Evolutionary conservation across 371 early-diverging fungal genomes (phyloP).

Genomic region (Blakeslea trispora): DNA sequence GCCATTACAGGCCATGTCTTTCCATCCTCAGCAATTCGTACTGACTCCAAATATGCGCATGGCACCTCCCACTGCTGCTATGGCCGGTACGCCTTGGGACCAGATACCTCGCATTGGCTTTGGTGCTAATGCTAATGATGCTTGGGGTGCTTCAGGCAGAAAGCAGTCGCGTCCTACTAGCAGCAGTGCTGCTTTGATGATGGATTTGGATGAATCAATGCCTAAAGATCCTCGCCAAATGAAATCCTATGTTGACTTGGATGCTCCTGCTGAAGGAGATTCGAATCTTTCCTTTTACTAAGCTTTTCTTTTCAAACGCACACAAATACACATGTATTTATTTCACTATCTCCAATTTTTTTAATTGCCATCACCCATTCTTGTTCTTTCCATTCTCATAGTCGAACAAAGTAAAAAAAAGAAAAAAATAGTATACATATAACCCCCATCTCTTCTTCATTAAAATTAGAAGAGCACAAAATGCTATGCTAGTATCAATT

Average conservation of each 20-base stretch:
- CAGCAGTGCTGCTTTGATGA: constrained; percentile 13
- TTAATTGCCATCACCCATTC: background rate
- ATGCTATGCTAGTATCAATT: too few relatives aligned
- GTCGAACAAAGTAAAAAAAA: background rate
- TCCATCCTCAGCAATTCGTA: constrained; percentile 20
- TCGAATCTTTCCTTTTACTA: constrained; percentile 59
- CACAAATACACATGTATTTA: background rate
- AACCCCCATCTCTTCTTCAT: constrained; percentile 1
- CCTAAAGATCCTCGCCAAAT: constrained; percentile 73
- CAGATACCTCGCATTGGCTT: constrained; percentile 73
- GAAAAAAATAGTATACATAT: constrained; percentile 2
- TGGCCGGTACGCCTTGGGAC: constrained; percentile 62
- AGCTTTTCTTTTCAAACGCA: constrained; percentile 1
- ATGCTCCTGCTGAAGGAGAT: constrained; percentile 87
- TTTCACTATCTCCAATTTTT: too few relatives aligned
- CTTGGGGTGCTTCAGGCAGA: constrained; percentile 12
- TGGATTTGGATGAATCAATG: constrained; percentile 38
- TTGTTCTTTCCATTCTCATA: background rate
- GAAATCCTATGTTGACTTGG: constrained; percentile 86
- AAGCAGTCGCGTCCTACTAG: constrained; percentile 2
- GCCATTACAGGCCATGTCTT: constrained; percentile 11
- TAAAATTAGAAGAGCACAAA: too few relatives aligned
- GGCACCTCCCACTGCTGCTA: constrained; percentile 32
- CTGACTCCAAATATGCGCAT: constrained; percentile 19
- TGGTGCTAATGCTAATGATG: constrained; percentile 30